phyloP scores from a whole-genome alignment of 495 filamentous ascomycete genomes.

The Lophium mytilinum region DNA sequence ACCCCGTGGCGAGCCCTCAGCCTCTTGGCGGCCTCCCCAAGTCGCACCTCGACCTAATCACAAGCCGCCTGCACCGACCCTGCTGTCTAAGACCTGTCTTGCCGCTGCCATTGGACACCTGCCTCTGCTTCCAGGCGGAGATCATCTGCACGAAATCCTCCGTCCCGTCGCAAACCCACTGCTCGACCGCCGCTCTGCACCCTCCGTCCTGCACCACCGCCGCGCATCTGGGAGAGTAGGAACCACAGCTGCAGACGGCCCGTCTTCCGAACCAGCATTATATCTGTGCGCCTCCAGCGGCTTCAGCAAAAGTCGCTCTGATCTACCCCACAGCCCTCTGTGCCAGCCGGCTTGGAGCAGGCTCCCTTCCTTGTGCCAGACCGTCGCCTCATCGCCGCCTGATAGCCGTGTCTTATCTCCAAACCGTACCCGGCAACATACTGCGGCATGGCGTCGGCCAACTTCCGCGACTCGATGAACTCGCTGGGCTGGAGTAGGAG shows the following conservation, averaged over 20 bases:
- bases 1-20: background rate
- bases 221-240: slow-evolving; percentile 6
- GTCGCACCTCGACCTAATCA: slow-evolving; percentile 20
- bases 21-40: background rate
- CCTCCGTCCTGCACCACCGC: slow-evolving; percentile 9
- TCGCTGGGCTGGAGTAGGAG: slow-evolving; percentile 90
- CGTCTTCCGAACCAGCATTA: slow-evolving; percentile 1
- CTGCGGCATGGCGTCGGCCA: slow-evolving; percentile 72
- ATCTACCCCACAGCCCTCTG: too few relatives aligned
- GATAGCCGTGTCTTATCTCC: background rate
- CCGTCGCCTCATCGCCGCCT: slow-evolving; percentile 10
- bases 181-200: slow-evolving; percentile 6
- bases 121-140: slow-evolving; percentile 37
- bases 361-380: slow-evolving; percentile 2
- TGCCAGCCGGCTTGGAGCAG: slow-evolving; percentile 9
- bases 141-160: slow-evolving; percentile 51
- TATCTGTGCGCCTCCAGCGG: slow-evolving; percentile 26
- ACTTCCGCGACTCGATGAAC: slow-evolving; percentile 90
- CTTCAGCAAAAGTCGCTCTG: slow-evolving; percentile 23
- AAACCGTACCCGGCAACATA: background rate
- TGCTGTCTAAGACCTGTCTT: slow-evolving; percentile 32
- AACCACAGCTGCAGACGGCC: background rate
- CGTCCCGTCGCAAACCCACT: slow-evolving; percentile 24
- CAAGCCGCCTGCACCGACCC: slow-evolving; percentile 27
- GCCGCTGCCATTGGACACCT: slow-evolving; percentile 49